Base-by-base conservation (phyloP, 805 yeast genomes). In the Hanseniaspora pseudoguilliermondii region DNA sequence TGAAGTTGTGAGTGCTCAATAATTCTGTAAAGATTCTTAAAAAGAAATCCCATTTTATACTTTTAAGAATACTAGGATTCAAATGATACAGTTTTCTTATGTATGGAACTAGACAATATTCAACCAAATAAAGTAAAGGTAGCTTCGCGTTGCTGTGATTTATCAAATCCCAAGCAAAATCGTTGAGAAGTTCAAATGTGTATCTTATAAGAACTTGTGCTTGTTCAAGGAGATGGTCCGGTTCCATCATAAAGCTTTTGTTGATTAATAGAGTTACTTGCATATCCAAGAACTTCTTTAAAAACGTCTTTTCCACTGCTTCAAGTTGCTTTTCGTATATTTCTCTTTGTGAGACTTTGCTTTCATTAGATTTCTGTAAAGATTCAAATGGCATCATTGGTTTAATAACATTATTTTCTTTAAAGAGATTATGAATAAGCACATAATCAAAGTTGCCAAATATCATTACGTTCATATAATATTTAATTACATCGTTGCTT, bases 381-480 rank as follows among this genome's bases (percentile, higher is more conserved):
- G 25, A 23, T 15, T 41, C 44, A 25, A 41, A 23, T 13, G 21
- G 25, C 23, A 15, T 41, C 9, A 20, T 18, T 39, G 44, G 44
- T 41, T 41, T 41, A 6, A 9, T 15, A 13, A 13, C 16, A 15
- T 10, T 41, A 27, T 23, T 41, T 13, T 41, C 44, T 41, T 41
- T 41, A 10, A 41, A 41, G 1, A 41, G 29, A 41, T 41, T 41
- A 13, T 23, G 44, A 3, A 41, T 23, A 5, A 23, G 18, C 21
- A 46, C 49, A 20, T 32, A 23, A 29, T 50, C 54, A 34, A 50
- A 50, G 36, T 50, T 47, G 15, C 36, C 23, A 16, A 42, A 50
- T 9, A 32, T n/a, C 36, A 42, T 25, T 2, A 42, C 48, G 16
- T 43, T 21, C 42, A 41, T 38, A 21, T 50, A 50, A 16, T 50